Evolutionary conservation across 495 filamentous ascomycete genomes (phyloP), one percentile per base, ranked within the genome.

Genomic region (Cryomyces antarcticus): DNA sequence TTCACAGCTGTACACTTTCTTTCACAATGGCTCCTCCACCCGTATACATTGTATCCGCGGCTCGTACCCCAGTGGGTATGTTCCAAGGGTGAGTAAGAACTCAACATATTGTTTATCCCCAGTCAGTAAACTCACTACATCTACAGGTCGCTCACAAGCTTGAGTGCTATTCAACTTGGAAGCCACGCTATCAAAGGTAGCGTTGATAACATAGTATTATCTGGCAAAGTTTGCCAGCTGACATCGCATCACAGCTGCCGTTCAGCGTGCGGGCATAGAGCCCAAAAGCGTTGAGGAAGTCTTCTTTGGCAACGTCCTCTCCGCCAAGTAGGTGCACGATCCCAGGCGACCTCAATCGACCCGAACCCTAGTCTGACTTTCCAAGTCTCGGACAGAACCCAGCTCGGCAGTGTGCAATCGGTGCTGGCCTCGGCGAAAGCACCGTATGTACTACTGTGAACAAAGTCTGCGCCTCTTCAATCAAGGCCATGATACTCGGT

Each of bases 291-390:
- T 97, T 24, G 73, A 96, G 57, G 89, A 97, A 56, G 82, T 96
- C 55, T 92, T 89, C 70, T 89, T 93, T 53, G 89, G 89, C 55
- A 97, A 97, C 69, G 89, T 97, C 42, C 72, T 97, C 51, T 92
- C 86, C 37, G 89, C 88, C 54, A 85, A 85, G 87, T 95, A 70
- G 52, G 70, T 56, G 27, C 7, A 41, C 41, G 17, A 24, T 35
- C 36, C n/a, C 7, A 38, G 29, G 17, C 28, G 31, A 9, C 35
- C 10, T 33, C 49, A 28, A 43, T 49, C 30, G 11, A 30, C 38
- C 30, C 35, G 35, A 45, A 37, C 43, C n/a, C 17, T 37, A 30
- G 38, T 42, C 24, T 31, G 3, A 41, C 10, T 6, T 45, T 28
- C 42, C 38, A 53, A 97, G 89, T 63, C 73, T 96, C 54, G 89